Evolutionary conservation across 768 basidiomycete genomes (phyloP).

Genomic region (Pilatotrama ljubarskyi): DNA sequence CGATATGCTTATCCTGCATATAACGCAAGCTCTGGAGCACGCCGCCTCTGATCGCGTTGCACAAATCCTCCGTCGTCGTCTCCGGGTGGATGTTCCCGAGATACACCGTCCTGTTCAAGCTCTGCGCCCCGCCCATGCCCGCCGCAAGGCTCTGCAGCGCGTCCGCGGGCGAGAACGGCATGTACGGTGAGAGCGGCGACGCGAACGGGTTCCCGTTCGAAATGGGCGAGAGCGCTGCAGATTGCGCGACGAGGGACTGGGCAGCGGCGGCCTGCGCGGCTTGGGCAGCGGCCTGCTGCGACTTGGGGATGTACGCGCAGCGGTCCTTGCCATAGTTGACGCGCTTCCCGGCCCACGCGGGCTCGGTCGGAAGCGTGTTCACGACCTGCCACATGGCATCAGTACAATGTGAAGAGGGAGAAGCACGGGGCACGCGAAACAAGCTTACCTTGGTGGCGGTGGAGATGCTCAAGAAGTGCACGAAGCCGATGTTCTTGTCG

Average conservation of each 20-base stretch:
- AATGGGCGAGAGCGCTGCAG: slow-evolving; percentile 39
- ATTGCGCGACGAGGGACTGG: slow-evolving; percentile 61
- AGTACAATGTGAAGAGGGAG: too few species aligned
- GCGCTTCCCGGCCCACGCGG: slow-evolving; percentile 92
- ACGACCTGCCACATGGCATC: too few species aligned
- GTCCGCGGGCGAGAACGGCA: slow-evolving; percentile 39
- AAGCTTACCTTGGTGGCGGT: slow-evolving; percentile 86
- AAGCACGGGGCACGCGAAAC: too few species aligned
- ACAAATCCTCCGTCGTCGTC: slow-evolving; percentile 91
- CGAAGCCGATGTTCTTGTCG: slow-evolving; percentile 99
- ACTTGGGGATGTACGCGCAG: slow-evolving; percentile 96
- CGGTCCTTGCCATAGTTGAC: slow-evolving; percentile 99
- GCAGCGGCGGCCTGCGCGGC: slow-evolving; percentile 87
- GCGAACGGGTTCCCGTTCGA: slow-evolving; percentile 29
- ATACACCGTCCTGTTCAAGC: slow-evolving; percentile 91
- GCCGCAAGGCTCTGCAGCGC: slow-evolving; percentile 55
- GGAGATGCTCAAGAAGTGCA: slow-evolving; percentile 95
- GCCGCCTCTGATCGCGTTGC: slow-evolving; percentile 96
- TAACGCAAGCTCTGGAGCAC: slow-evolving; percentile 93
- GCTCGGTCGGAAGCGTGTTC: slow-evolving; percentile 86
- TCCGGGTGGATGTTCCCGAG: slow-evolving; percentile 97
- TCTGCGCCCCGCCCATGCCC: slow-evolving; percentile 39
- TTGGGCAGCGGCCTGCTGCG: slow-evolving; percentile 85
- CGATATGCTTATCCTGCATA: slow-evolving; percentile 97
- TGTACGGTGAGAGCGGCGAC: slow-evolving; percentile 34